Conservation (phyloP, 257 asterid species). For the Jacaranda mimosifolia region DNA sequence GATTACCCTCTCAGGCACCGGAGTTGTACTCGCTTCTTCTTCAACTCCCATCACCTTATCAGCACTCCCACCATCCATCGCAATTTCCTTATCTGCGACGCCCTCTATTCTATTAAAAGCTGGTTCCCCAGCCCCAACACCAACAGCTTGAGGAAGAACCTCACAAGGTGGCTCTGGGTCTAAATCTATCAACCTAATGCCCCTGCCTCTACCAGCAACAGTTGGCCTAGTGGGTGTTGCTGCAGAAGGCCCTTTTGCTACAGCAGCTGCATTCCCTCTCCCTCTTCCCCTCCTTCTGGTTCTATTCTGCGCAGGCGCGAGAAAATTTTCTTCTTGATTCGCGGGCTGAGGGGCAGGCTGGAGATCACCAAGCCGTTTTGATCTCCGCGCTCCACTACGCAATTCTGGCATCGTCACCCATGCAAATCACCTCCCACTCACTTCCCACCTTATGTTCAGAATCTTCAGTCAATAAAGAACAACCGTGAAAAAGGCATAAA, state of each 20-base stretch:
- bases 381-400: conserved; percentile 95
- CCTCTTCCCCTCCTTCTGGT: conserved; percentile 96
- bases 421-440: conserved; percentile 63
- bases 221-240: conserved; percentile 70
- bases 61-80: conserved; percentile 95
- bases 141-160: conserved; percentile 81
- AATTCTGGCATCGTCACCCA: conserved; percentile 93
- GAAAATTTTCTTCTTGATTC: conserved; percentile 73
- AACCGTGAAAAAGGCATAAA: not conserved
- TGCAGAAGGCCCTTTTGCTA: conserved; percentile 81
- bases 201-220: conserved; percentile 81
- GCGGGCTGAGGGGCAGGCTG: conserved; percentile 83
- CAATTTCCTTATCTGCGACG: conserved; percentile 72
- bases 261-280: conserved; percentile 86
- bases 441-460: conserved; percentile 47
- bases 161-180: conserved; percentile 82
- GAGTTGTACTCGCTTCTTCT: conserved; percentile 87
- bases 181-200: conserved; percentile 81
- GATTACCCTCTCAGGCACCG: conserved; percentile 97
- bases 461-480: conserved; percentile 39
- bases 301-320: conserved; percentile 78
- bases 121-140: conserved; percentile 61
- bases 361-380: conserved; percentile 98
- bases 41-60: conserved; percentile 90
- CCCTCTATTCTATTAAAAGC: conserved; percentile 79